Evolutionary conservation across 2,329 filamentous ascomycete genomes (phyloP).

Genomic region (Aspergillus ustus): DNA sequence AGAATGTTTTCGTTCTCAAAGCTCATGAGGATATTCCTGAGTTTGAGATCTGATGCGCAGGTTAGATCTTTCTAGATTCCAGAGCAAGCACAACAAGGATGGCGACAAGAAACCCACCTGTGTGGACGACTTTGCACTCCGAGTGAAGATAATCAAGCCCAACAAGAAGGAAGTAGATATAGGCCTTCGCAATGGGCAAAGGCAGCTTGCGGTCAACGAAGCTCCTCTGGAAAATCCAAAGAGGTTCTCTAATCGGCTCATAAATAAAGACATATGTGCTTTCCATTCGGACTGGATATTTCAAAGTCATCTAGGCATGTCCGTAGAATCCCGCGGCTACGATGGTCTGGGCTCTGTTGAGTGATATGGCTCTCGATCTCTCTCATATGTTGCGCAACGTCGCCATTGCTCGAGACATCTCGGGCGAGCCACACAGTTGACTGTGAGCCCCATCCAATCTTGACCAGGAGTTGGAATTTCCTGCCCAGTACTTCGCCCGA

Average conservation of each 20-base stretch:
- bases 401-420: constrained; percentile 34
- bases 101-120: constrained; percentile 1
- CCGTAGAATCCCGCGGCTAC: constrained; percentile 23
- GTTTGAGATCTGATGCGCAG: constrained; percentile 42
- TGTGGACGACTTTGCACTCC: constrained; percentile 34
- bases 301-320: constrained; percentile 32
- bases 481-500: constrained; percentile 44
- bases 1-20: constrained; percentile 31
- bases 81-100: not conserved
- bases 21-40: constrained; percentile 45
- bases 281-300: constrained; percentile 28
- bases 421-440: constrained; percentile 53
- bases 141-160: constrained; percentile 49
- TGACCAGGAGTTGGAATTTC: constrained; percentile 45
- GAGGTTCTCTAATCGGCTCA: constrained; percentile 41
- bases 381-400: constrained; percentile 24
- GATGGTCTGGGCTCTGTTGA: constrained; percentile 31
- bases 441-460: constrained; percentile 48
- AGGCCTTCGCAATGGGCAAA: constrained; percentile 34
- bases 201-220: constrained; percentile 34
- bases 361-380: constrained; percentile 37
- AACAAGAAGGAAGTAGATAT: constrained; percentile 41
- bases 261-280: constrained; percentile 42
- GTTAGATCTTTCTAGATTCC: not conserved
- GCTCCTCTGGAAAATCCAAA: constrained; percentile 36